Evolutionary conservation across 352 stramenopile genomes (phyloP), one percentile per base, ranked within the genome.

Genomic region (Globisporangium apiculatum): DNA sequence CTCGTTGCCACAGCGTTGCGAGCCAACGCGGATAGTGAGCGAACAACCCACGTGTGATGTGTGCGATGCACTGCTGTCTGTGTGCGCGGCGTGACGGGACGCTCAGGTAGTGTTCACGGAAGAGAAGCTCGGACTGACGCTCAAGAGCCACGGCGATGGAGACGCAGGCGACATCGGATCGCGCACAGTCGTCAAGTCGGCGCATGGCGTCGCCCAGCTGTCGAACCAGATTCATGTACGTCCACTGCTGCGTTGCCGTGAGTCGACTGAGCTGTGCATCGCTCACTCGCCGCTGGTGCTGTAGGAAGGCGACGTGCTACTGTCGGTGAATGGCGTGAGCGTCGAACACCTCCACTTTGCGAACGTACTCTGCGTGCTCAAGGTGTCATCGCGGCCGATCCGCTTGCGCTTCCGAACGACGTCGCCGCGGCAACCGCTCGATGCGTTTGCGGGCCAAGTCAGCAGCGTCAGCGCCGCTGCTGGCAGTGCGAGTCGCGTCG

Each of bases 321-420:
- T 87, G 43, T 86, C 79, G 0, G 75, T 91, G 46, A 89, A 91
- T 58, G 76, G 74, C 43, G 75, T 86, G 37, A 86, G 73, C 52
- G 82, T 91, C 50, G 63, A 69, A 10, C 73, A 77, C 24, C 60
- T 91, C 54, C 69, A 86, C 48, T 87, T 91, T 55, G 68, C 66
- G 3, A 79, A 91, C 45, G 81, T 91, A 42, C 65, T 84, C 15
- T 69, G 74, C 24, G 70, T 89, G n/a, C 56, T 91, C 8, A 91
- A 88, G 53, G 74, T 83, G n/a, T 76, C 81, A 8, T 68, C 73
- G 7, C 67, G 81, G 14, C 81, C 81, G 4, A 87, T 89, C 46
- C 75, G 75, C n/a, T 62, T 91, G 11, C 67, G 79, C 10, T 89
- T 91, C 54, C 79, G 73, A 0, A 70, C 78, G 0, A 62, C 56